Base-by-base conservation (phyloP, 768 basidiomycete species). In the Auricularia sp. region DNA sequence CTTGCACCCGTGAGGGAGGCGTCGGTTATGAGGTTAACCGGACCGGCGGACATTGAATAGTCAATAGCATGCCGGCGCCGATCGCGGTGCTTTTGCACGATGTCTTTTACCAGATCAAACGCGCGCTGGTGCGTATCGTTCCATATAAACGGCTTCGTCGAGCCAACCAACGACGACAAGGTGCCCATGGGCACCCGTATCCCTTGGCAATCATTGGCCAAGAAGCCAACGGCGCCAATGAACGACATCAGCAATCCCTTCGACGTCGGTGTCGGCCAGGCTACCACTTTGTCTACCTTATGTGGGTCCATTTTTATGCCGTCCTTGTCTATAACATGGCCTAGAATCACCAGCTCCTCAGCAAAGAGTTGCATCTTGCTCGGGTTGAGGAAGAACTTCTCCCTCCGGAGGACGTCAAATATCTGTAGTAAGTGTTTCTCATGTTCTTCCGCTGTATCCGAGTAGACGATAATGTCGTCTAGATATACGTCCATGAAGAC, bases 121-220 rank as follows among this genome's bases (percentile, higher is more conserved):
- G 79, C 29, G 29, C 29, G 29, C 29, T 29, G 29, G 29, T 29
- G 29, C 29, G 29, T 29, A 29, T 29, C 29, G 76, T 0, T 67
- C 77, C 75, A 76, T 0, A 1, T 76, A 75, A n/a, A 72, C 75
- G 0, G 33, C 33, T 3, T 67, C 66, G 1, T 72, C 65, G 11
- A 37, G 66, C 1, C 70, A 68, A 70, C 69, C 1, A 73, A 37
- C 21, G 67, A 62, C 0, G 66, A 64, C 0, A 81, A 67, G 0
- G 76, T 63, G 2, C 72, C 75, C 75, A 81, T 78, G 3, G 79
- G 78, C 1, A 80, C 75, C 0, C 75, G 68, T 2, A 81, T 66
- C 0, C 67, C 66, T 0, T 69, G 66, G 1, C 75, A 68, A 34
- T 78, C 77, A 61, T 39, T 58, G 0, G 64, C 77, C 0, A 81